Conservation (phyloP, 225 moss, liverwort and hornwort genomes). For the Marchantia polymorpha region DNA sequence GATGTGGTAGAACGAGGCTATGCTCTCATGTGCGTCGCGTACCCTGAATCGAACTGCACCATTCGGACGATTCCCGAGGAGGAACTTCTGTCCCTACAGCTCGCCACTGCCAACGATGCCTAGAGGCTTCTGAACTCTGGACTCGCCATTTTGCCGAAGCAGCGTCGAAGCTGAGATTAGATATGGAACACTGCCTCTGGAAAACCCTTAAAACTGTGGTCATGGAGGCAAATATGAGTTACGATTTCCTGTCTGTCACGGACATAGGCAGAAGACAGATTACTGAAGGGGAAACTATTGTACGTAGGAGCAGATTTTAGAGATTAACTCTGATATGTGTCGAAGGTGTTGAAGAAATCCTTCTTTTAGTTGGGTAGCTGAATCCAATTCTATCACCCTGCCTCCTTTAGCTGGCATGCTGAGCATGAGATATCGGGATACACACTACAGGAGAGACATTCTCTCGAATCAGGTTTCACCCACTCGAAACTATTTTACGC, state of each 20-base stretch:
- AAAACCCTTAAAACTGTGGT: background rate
- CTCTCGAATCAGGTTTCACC: background rate
- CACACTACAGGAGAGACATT: slow-evolving; percentile 9
- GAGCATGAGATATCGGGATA: background rate
- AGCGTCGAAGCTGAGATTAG: background rate
- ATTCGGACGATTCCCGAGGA: slow-evolving; percentile 93
- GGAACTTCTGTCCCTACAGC: slow-evolving; percentile 80
- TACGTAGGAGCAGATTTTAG: background rate
- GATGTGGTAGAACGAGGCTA: slow-evolving; percentile 83
- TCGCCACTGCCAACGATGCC: slow-evolving; percentile 77
- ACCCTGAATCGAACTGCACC: slow-evolving; percentile 75
- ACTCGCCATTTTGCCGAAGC: background rate
- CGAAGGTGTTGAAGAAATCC: background rate
- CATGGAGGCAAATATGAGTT: background rate
- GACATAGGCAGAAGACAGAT: background rate
- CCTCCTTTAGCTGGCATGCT: background rate
- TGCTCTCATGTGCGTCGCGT: slow-evolving; percentile 90
- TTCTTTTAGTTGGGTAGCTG: background rate
- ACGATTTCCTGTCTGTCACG: background rate
- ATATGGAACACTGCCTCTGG: background rate
- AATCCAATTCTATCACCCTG: background rate
- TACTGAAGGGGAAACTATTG: background rate
- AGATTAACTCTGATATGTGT: background rate
- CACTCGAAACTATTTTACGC: background rate
- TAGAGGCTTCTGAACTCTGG: background rate